Percentiles rank a stretch among this genome's conserved stretches.
Evolutionary conservation across 345 rosid genomes (phyloP).

Genomic region (Limnanthes douglasii): DNA sequence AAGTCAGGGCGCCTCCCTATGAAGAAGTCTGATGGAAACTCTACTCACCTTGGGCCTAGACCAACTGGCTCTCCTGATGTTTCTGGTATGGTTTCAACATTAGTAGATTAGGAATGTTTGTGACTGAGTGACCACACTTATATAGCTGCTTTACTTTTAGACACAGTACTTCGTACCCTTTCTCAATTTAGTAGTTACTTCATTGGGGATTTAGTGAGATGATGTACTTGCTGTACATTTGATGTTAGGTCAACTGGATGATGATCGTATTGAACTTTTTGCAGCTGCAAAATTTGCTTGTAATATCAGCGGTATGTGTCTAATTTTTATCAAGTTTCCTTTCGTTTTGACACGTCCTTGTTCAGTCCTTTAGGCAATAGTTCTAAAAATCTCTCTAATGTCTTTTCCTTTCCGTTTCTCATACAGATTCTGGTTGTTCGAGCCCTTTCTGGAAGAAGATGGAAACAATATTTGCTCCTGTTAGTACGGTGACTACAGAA

Average conservation of each 20-base stretch:
- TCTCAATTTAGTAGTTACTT: no score
- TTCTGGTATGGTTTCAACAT: conserved; percentile 16
- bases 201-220: no score
- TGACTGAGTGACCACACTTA: no score
- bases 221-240: conserved; percentile 1
- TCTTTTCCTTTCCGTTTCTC: background rate
- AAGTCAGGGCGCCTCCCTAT: conserved; percentile 47
- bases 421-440: conserved; percentile 31
- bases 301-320: conserved; percentile 28
- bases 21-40: conserved; percentile 41
- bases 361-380: no score
- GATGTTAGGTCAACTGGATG: conserved; percentile 28
- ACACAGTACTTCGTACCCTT: no score
- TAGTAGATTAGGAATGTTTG: no score
- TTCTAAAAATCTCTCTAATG: no score
- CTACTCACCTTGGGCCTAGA: conserved; percentile 17
- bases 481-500: conserved; percentile 17
- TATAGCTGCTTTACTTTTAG: no score
- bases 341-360: no score
- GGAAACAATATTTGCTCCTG: conserved; percentile 23
- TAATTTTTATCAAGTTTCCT: background rate
- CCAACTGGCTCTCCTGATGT: conserved; percentile 23
- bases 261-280: conserved; percentile 26
- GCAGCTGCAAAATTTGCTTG: conserved; percentile 33
- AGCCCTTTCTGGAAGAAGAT: conserved; percentile 36